phyloP scores from a whole-genome alignment of 345 rosid genomes.

The Brassica carinata region DNA sequence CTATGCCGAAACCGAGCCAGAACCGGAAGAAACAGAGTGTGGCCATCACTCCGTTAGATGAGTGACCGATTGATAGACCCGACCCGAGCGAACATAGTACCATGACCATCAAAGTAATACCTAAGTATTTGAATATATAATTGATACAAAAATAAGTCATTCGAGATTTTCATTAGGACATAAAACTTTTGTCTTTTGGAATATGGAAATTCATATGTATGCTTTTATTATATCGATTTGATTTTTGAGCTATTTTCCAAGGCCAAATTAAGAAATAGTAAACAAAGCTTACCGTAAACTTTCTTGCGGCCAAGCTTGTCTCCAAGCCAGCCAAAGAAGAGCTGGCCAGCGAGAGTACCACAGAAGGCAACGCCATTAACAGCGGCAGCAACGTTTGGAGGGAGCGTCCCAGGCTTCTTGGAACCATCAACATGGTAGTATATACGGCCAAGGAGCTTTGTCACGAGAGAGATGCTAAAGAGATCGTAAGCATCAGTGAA shows the following conservation, averaged over 20 bases:
- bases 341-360: constrained; percentile 45
- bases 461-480: constrained; percentile 44
- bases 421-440: constrained; percentile 44
- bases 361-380: constrained; percentile 43
- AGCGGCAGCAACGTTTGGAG: constrained; percentile 43
- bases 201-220: background rate
- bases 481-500: constrained; percentile 54
- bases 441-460: constrained; percentile 51
- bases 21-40: constrained; percentile 80
- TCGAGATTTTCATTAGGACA: background rate
- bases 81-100: constrained; percentile 71
- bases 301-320: constrained; percentile 50
- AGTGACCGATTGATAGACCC: constrained; percentile 64
- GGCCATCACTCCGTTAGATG: constrained; percentile 48
- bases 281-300: constrained; percentile 39
- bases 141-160: background rate
- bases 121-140: constrained; percentile 20
- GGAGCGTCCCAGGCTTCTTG: constrained; percentile 41
- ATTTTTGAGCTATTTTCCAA: background rate
- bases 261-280: background rate
- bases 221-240: background rate
- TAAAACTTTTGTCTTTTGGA: background rate
- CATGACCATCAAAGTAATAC: constrained; percentile 72
- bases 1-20: constrained; percentile 87
- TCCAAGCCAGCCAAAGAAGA: constrained; percentile 51